Percentiles rank a stretch among this genome's conserved stretches.
Conservation (phyloP, 148 eudicot genomes). For the Cornus kousa region DNA sequence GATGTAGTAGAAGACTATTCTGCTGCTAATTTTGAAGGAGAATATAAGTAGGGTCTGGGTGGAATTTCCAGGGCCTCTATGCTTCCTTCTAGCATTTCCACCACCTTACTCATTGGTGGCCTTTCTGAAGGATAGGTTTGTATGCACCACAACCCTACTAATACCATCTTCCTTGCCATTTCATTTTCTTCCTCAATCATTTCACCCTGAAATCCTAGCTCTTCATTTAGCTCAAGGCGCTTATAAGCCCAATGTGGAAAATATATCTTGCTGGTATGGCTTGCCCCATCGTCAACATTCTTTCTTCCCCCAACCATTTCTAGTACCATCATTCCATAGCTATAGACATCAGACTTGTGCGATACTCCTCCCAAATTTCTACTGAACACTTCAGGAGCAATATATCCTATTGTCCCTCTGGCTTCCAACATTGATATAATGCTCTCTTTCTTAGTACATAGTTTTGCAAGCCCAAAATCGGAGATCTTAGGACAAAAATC, state of each 20-base stretch:
- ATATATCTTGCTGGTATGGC: not conserved
- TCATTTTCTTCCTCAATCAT: not conserved
- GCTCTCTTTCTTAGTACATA: not conserved
- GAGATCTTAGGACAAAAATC: slow-evolving; percentile 13
- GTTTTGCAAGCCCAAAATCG: slow-evolving; percentile 13
- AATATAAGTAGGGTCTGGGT: slow-evolving; percentile 4
- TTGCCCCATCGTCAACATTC: not conserved
- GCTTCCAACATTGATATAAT: slow-evolving; percentile 3
- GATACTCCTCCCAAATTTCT: slow-evolving; percentile 13
- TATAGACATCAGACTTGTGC: slow-evolving; percentile 13
- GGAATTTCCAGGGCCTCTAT: slow-evolving; percentile 4
- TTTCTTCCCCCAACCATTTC: slow-evolving; percentile 16
- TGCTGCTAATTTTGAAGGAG: slow-evolving; percentile 3
- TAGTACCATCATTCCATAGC: slow-evolving; percentile 12
- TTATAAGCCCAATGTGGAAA: slow-evolving; percentile 12
- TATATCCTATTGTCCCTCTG: slow-evolving; percentile 11
- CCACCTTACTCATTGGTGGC: slow-evolving; percentile 7
- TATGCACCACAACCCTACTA: slow-evolving; percentile 17
- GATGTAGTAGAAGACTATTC: not conserved
- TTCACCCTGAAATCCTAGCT: not conserved
- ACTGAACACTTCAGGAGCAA: slow-evolving; percentile 11
- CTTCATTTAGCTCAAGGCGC: slow-evolving; percentile 3
- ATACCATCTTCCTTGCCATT: slow-evolving; percentile 9
- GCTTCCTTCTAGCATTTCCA: slow-evolving; percentile 13
- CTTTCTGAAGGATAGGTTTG: slow-evolving; percentile 9